Evolutionary conservation across 805 yeast species (phyloP), one percentile per base, ranked within the genome.

Genomic region (Candida arabinofermentans): DNA sequence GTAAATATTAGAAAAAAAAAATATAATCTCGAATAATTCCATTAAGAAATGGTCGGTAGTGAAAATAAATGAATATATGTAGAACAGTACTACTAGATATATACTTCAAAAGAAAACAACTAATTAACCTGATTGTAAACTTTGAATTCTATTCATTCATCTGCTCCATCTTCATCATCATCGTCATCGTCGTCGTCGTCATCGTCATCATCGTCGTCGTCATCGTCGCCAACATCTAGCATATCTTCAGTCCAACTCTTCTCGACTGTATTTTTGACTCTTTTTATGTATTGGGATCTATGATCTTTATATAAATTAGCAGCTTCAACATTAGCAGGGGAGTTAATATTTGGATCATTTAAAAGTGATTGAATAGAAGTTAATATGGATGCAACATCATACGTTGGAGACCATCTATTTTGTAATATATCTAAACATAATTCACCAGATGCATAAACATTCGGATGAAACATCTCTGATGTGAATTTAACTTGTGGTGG

Each of bases 301-400:
- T 93, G 98, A 62, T 93, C 99, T 62, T 87, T 86, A 67, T 88
- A 93, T 57, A 93, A 70, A 49, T 88, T 90, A 2, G 99, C 96
- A 5, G 98, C 98, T 64, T 93, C 99, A 6, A 87, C 98, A 55
- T 93, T 93, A 2, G 99, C 99, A 1, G 99, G 99, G 19, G 96
- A 86, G 39, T 90, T 81, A 36, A 90, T 95, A 61, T 93, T 93
- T 14, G 99, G 99, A 61, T 93, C 99, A 65, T 93, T 93, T 53
- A 93, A 71, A 48, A 93, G 73, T 42, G 90, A 82, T 62, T 93
- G 99, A 44, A 93, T 81, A 22, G 96, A 86, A 1, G 99, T 93
- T 53, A 93, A 72, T 42, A 93, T 91, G 10, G 96, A 88, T 9
- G 96, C 89, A 29, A 93, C 99, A 59, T 93, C 99, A 60, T 91